A percentile compares a stretch with the other conserved stretches of the same genome.
phyloP scores from a whole-genome alignment of 2,329 filamentous ascomycete genomes.

The Catunica adiposa region DNA sequence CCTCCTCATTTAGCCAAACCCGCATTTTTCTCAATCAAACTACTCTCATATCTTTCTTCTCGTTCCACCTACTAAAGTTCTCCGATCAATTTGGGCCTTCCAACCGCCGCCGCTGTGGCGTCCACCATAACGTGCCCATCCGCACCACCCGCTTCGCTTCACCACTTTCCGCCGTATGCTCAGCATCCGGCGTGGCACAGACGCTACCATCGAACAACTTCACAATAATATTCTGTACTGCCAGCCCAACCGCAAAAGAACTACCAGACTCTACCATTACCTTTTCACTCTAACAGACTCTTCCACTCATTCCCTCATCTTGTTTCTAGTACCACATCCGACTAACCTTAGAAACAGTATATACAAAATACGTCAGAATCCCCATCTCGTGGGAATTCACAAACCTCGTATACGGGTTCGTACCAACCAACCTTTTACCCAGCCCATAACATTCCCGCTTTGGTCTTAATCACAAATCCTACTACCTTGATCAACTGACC shows the following conservation, averaged over 20 bases:
- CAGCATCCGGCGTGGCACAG: neutral
- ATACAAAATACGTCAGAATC: too few species aligned
- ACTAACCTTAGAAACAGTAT: too few species aligned
- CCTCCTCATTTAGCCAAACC: neutral
- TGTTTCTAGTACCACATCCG: too few species aligned
- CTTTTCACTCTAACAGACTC: too few species aligned
- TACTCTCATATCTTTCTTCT: neutral
- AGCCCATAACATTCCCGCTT: neutral
- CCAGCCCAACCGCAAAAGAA: too few species aligned
- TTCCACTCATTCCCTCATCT: too few species aligned
- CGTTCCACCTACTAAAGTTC: neutral
- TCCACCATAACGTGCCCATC: neutral
- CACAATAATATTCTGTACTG: too few species aligned
- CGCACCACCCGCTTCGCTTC: neutral
- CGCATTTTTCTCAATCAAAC: too few species aligned
- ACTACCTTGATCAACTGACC: neutral
- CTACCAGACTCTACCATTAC: too few species aligned
- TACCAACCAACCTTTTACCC: neutral
- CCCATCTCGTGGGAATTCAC: neutral
- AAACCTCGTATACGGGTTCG: neutral
- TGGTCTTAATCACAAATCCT: neutral
- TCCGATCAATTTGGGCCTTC: neutral
- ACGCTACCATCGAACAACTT: neutral
- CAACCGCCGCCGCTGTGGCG: neutral
- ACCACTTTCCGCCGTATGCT: too few species aligned